Evolutionary conservation across 148 eudicot genomes (phyloP), one percentile per base, ranked within the genome.

Genomic region (Polygonum aviculare): DNA sequence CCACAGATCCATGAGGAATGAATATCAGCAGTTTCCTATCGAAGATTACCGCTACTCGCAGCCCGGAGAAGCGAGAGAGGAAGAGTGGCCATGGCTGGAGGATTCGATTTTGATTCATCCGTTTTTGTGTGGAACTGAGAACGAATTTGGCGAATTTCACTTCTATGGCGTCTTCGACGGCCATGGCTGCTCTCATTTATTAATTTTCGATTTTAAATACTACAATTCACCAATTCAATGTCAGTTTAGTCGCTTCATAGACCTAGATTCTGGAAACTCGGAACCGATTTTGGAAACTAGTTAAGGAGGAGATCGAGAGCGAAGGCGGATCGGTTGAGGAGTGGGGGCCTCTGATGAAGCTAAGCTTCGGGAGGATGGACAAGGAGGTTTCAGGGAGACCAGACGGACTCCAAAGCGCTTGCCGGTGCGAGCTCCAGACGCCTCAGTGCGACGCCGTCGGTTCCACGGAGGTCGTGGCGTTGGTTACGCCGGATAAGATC

Each of bases 381-480:
- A 81, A 83, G 47, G 98, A 93, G 79, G 89, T 78, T 1, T 38
- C 77, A 0, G 81, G 74, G 2, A 72, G 76, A 67, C 85, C 82
- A 41, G 62, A 50, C 41, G 79, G 80, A 33, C 78, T 73, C 16
- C 85, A 67, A 2, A 12, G 77, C 35, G 80, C 80, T n/a, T 93
- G 98, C 74, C 83, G 94, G 3, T 93, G 96, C 78, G 92, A 89
- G 72, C 86, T 91, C 5, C 96, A 80, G 19, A 74, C 85, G 21
- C 94, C 94, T 19, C 88, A 89, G 69, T 89, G 90, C 33, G 90
- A 86, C 48, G 91, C 88, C 7, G 98, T 91, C 6, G 98, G 98
- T 73, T 93, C 98, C 21, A 89, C 98, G 2, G 98, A 94, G 0
- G 88, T 91, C 2, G 96, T 91, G 1, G 87, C 93, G 2, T 38